These are phyloP conservation scores for Nothopassalora personata DNA, from an alignment of 2,329 filamentous ascomycete genomes.

Conservation along the genomic window DNA sequence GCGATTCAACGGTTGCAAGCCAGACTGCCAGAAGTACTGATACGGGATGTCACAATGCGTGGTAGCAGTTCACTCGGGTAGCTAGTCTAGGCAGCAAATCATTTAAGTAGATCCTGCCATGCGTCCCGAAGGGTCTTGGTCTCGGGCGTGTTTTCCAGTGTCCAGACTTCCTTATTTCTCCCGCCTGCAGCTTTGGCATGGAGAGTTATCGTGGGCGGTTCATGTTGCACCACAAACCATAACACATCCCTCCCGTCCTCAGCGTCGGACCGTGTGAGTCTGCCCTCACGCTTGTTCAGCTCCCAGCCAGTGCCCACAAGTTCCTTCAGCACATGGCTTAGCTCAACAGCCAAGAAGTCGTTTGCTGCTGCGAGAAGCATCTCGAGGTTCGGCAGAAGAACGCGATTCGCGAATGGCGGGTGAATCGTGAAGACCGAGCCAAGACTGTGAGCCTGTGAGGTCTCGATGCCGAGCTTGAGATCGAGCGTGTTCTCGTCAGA, in stretches of 20 bases:
- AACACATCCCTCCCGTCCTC: slow-evolving; percentile 4
- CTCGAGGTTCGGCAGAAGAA: background rate
- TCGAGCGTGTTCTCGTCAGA: slow-evolving; percentile 3
- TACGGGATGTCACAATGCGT: too few species aligned
- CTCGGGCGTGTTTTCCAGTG: background rate
- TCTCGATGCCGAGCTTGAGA: slow-evolving; percentile 3
- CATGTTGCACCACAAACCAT: slow-evolving; percentile 1
- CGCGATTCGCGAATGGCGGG: background rate
- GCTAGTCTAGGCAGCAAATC: background rate
- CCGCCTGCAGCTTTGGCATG: background rate
- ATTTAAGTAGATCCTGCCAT: background rate
- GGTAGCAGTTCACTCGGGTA: too few species aligned
- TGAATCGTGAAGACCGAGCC: slow-evolving; percentile 4
- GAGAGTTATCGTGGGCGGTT: background rate
- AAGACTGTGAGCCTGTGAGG: background rate
- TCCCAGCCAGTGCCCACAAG: slow-evolving; percentile 17
- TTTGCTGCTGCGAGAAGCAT: slow-evolving; percentile 6
- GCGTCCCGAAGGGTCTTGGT: background rate
- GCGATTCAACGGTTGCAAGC: too few species aligned
- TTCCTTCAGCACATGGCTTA: slow-evolving; percentile 11
- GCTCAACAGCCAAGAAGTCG: slow-evolving; percentile 4
- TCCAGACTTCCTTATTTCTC: background rate
- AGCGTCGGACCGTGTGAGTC: slow-evolving; percentile 9
- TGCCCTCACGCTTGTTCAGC: slow-evolving; percentile 19
- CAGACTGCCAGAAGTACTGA: too few species aligned